These are phyloP conservation scores for Canavalia ensiformis DNA, from an alignment of 306 rosid genomes.

Conservation along the genomic window DNA sequence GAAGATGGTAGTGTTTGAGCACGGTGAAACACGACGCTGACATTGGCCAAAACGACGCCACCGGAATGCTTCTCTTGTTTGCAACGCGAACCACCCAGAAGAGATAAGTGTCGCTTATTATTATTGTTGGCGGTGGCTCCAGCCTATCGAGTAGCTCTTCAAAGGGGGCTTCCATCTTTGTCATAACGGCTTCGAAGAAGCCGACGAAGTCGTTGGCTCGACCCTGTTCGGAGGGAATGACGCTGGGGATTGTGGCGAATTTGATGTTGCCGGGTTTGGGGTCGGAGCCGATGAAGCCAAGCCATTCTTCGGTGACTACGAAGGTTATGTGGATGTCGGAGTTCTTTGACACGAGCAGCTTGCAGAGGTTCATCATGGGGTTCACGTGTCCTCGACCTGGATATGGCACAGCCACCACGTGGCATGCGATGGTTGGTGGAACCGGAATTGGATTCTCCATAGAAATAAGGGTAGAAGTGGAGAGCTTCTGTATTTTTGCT, in stretches of 20 bases:
- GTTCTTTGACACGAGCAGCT: constrained; percentile 36
- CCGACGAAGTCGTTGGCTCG: constrained; percentile 39
- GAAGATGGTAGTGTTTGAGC: neutral
- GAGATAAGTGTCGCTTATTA: constrained; percentile 38
- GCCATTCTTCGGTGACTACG: constrained; percentile 65
- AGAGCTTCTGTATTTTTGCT: no score
- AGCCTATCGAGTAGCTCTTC: constrained; percentile 46
- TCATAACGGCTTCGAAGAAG: constrained; percentile 43
- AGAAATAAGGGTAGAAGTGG: no score
- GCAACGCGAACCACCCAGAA: constrained; percentile 49
- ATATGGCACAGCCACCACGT: constrained; percentile 57
- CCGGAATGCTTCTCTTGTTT: neutral
- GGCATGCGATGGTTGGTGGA: constrained; percentile 4
- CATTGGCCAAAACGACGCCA: no score
- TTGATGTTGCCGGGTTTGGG: constrained; percentile 45
- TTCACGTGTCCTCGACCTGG: constrained; percentile 63
- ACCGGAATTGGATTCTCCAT: neutral
- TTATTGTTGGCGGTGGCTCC: constrained; percentile 26
- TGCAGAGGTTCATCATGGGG: constrained; percentile 61
- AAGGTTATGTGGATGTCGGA: constrained; percentile 48
- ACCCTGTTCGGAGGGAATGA: constrained; percentile 50
- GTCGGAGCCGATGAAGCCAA: constrained; percentile 46
- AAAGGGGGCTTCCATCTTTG: constrained; percentile 53
- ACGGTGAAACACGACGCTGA: no score
- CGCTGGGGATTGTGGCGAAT: constrained; percentile 47